Evolutionary conservation across 2,329 filamentous ascomycete genomes (phyloP).

Genomic region (Lachnellula hyalina): DNA sequence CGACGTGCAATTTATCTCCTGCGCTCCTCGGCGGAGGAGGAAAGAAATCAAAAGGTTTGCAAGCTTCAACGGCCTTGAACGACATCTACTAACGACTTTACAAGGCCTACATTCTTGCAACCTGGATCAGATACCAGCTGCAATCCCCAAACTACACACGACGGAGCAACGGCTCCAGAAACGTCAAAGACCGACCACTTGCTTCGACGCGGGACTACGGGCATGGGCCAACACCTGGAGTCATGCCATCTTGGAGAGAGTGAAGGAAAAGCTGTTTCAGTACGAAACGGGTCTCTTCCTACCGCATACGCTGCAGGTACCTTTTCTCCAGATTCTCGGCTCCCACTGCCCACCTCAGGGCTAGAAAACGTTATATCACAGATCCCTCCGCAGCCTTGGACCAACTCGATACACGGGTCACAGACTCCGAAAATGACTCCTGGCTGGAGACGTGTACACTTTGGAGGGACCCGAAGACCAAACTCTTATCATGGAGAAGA

Average conservation of each 20-base stretch:
- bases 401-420: too few species aligned
- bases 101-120: constrained; percentile 5
- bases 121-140: background rate
- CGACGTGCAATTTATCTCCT: constrained; percentile 42
- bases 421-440: background rate
- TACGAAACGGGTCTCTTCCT: constrained; percentile 14
- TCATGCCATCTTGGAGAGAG: constrained; percentile 13
- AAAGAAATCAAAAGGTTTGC: constrained; percentile 34
- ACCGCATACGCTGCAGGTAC: background rate
- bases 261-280: background rate
- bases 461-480: constrained; percentile 8
- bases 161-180: background rate
- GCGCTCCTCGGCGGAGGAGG: constrained; percentile 34
- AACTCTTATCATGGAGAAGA: constrained; percentile 4
- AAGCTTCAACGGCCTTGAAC: constrained; percentile 1
- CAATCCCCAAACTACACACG: background rate
- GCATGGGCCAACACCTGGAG: constrained; percentile 13
- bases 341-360: background rate
- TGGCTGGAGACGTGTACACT: constrained; percentile 7
- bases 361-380: background rate
- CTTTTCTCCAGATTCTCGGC: background rate
- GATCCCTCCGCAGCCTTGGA: too few species aligned
- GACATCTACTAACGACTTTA: background rate
- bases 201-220: constrained; percentile 8
- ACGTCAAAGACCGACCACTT: background rate